phyloP scores from a whole-genome alignment of 352 stramenopile genomes.

The Aphanomyces euteiches region DNA sequence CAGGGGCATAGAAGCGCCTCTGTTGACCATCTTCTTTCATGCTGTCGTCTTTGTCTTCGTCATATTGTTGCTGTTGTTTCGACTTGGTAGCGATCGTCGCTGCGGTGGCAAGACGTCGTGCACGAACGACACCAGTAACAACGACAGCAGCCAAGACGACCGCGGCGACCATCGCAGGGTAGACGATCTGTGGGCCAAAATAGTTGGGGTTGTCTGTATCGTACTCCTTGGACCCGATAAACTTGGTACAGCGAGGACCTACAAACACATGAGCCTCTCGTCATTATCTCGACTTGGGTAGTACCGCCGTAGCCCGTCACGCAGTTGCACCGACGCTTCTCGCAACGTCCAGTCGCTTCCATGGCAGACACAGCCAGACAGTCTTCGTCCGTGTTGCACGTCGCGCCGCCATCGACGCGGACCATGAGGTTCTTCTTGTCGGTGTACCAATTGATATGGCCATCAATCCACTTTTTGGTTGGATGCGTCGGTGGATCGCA shows the following conservation, averaged over 20 bases:
- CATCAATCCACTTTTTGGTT: constrained; percentile 50
- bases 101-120: not conserved
- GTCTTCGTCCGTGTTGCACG: constrained; percentile 43
- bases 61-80: not conserved
- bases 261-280: too few relatives aligned
- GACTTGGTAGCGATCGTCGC: not conserved
- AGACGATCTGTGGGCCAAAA: constrained; percentile 1
- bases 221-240: not conserved
- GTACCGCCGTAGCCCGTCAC: constrained; percentile 31
- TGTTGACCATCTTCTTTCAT: constrained; percentile 1
- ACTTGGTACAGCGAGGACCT: constrained; percentile 19
- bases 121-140: not conserved
- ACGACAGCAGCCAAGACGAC: not conserved
- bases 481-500: constrained; percentile 52
- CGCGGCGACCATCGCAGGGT: not conserved
- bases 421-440: constrained; percentile 43
- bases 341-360: constrained; percentile 41
- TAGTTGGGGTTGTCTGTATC: not conserved
- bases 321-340: constrained; percentile 50
- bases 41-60: not conserved
- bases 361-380: constrained; percentile 39
- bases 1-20: not conserved
- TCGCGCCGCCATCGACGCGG: constrained; percentile 43
- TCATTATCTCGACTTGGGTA: too few relatives aligned
- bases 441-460: constrained; percentile 52